Percentiles rank a stretch among this genome's conserved stretches.
Evolutionary conservation across 192 early-diverging fungal species (phyloP).

Genomic region (Entophlyctis luteolus): DNA sequence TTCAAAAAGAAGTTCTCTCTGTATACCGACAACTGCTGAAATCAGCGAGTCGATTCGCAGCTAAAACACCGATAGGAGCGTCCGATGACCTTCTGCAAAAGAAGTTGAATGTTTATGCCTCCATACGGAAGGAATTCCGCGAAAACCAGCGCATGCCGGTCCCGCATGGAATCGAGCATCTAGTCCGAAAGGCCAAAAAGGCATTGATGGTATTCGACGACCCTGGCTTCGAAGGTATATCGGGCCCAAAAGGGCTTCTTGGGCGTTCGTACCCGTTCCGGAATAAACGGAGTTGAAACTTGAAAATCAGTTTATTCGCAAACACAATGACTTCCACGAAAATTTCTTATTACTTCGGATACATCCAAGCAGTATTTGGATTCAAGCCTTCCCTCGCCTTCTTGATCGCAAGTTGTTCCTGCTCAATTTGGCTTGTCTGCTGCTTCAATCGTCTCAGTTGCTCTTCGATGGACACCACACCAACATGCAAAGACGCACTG

Average conservation of each 20-base stretch:
- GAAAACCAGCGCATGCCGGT: background rate
- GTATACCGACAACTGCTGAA: slow-evolving; percentile 6
- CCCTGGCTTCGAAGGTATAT: too few relatives aligned
- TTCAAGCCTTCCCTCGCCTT: slow-evolving; percentile 1
- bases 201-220: too few relatives aligned
- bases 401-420: slow-evolving; percentile 16
- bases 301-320: background rate
- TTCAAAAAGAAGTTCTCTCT: slow-evolving; percentile 8
- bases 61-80: background rate
- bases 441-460: slow-evolving; percentile 22
- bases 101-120: slow-evolving; percentile 3
- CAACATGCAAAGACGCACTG: background rate
- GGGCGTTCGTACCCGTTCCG: too few relatives aligned
- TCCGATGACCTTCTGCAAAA: background rate
- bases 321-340: background rate
- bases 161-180: slow-evolving; percentile 6
- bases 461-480: slow-evolving; percentile 12
- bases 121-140: slow-evolving; percentile 4
- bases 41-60: background rate
- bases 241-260: too few relatives aligned
- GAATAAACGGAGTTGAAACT: too few relatives aligned
- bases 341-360: background rate
- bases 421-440: slow-evolving; percentile 16
- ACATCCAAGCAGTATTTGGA: background rate
- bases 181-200: slow-evolving; percentile 3